Evolutionary conservation across 1,284 basidiomycete genomes (phyloP).

Genomic region (Ustanciosporium gigantosporum): DNA sequence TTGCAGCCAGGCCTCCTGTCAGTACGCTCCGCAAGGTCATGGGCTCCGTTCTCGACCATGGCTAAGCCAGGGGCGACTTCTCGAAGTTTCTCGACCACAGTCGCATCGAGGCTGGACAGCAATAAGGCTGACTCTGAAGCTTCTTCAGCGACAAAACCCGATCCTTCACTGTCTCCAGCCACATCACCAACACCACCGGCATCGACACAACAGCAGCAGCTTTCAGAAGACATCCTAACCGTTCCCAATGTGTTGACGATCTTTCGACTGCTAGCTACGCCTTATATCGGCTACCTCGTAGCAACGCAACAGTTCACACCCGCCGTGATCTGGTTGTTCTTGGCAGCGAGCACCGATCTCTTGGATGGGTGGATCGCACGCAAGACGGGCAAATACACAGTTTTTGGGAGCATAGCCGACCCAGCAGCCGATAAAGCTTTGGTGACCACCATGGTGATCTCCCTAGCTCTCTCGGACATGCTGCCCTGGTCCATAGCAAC

Average conservation of each 20-base stretch:
- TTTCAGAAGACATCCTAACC: conserved; percentile 88
- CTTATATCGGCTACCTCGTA: conserved; percentile 88
- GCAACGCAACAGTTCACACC: conserved; percentile 77
- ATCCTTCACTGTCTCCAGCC: background rate
- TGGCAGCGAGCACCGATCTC: conserved; percentile 88
- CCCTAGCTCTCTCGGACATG: conserved; percentile 78
- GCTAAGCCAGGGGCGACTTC: too few relatives aligned
- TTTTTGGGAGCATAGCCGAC: conserved; percentile 91
- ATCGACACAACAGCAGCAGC: conserved; percentile 8
- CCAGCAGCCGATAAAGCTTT: conserved; percentile 95
- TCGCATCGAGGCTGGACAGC: too few relatives aligned
- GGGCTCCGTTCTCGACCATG: too few relatives aligned
- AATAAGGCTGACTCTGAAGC: too few relatives aligned
- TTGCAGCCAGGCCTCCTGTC: too few relatives aligned
- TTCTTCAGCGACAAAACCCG: too few relatives aligned
- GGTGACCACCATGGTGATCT: conserved; percentile 90
- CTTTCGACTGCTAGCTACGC: conserved; percentile 83
- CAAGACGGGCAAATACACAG: conserved; percentile 71
- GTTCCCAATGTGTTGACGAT: conserved; percentile 87
- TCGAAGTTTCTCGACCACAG: too few relatives aligned
- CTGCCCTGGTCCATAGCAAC: conserved; percentile 82
- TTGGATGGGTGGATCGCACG: conserved; percentile 89
- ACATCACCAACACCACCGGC: conserved; percentile 4
- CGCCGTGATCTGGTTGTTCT: conserved; percentile 80
- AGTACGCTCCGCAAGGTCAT: too few relatives aligned